Percentiles rank a stretch among this genome's conserved stretches.
Conservation (phyloP, 768 basidiomycete species). For the Aureoboletus auriporus region DNA sequence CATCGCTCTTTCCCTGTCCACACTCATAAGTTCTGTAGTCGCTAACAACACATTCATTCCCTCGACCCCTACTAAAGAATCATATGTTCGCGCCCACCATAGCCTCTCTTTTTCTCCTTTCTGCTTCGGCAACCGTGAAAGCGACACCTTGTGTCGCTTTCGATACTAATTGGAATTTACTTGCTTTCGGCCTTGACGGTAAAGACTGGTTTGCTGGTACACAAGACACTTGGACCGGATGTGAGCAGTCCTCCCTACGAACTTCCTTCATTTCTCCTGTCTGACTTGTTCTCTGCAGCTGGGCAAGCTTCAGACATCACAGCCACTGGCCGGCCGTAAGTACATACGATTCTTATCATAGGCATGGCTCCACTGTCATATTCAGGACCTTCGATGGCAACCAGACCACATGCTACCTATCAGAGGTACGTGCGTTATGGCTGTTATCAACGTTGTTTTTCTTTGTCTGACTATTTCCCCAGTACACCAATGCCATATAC, state of each 20-base stretch:
- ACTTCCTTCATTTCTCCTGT: neutral
- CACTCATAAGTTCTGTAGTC: too few relatives aligned
- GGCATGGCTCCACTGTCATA: neutral
- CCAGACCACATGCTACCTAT: conserved; percentile 69
- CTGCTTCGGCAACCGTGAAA: conserved; percentile 30
- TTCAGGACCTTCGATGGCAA: conserved; percentile 60
- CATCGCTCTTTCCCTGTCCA: too few relatives aligned
- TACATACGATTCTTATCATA: conserved; percentile 2
- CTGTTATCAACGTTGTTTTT: neutral
- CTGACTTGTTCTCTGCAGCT: conserved; percentile 16
- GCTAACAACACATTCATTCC: neutral
- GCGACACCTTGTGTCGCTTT: conserved; percentile 70
- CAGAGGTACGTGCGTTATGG: conserved; percentile 43
- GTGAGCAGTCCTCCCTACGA: conserved; percentile 26
- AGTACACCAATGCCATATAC: conserved; percentile 87
- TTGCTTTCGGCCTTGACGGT: conserved; percentile 79
- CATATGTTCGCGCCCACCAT: conserved; percentile 39
- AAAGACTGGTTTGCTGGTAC: conserved; percentile 83
- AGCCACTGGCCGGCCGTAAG: conserved; percentile 73
- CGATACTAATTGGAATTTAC: conserved; percentile 77
- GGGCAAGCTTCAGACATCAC: conserved; percentile 62
- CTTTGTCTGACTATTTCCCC: conserved; percentile 9
- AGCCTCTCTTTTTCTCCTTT: conserved; percentile 53
- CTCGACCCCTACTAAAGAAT: conserved; percentile 1
- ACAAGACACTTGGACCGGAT: conserved; percentile 63